A percentile compares a stretch with the other conserved stretches of the same genome.
Conservation (phyloP, 495 filamentous ascomycete genomes). For the Neurospora tetraspora region DNA sequence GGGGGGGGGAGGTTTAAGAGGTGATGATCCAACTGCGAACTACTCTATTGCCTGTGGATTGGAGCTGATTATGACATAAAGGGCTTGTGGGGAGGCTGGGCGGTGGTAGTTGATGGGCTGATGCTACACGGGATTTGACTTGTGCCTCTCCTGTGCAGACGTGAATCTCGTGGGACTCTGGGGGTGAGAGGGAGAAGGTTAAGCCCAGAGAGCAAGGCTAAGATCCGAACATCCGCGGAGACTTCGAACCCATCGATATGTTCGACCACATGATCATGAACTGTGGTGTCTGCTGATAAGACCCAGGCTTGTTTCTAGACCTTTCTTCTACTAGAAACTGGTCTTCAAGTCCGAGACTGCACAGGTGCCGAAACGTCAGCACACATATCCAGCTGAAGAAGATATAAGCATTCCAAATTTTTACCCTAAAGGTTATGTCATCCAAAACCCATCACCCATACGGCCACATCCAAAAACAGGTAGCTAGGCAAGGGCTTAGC, state of each 20-base stretch:
- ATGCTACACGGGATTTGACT: neutral
- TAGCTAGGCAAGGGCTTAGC: no score
- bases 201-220: neutral
- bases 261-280: neutral
- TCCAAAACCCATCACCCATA: no score
- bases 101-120: neutral
- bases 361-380: neutral
- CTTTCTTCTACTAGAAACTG: neutral
- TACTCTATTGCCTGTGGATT: neutral
- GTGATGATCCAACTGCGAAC: neutral
- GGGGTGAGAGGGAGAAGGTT: neutral
- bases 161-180: neutral
- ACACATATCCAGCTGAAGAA: neutral
- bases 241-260: neutral
- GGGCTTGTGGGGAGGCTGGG: neutral
- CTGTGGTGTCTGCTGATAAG: neutral
- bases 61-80: neutral
- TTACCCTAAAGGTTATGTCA: neutral
- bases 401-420: neutral
- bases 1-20: neutral
- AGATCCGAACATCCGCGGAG: neutral
- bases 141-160: neutral
- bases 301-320: neutral
- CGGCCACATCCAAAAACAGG: no score
- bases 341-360: neutral